Evolutionary conservation across 1,284 basidiomycete genomes (phyloP).

Genomic region (Ceraceosorus guamensis): DNA sequence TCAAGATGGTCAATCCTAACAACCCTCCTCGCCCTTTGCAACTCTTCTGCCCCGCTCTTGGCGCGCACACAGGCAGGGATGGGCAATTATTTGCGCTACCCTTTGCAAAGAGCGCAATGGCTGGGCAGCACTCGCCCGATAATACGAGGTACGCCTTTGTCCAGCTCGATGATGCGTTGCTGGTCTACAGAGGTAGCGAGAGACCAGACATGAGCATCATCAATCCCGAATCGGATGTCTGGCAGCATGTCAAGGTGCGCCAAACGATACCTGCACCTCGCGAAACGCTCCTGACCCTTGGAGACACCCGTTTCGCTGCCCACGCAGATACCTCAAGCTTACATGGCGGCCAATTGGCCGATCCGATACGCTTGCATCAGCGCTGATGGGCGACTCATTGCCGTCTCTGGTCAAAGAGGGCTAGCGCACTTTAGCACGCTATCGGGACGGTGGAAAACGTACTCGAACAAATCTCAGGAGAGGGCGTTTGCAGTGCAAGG

Average conservation of each 20-base stretch:
- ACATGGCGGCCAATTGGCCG: conserved; percentile 88
- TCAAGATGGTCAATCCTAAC: too few species aligned
- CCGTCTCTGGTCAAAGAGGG: conserved; percentile 83
- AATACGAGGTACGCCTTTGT: conserved; percentile 90
- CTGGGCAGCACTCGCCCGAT: conserved; percentile 84
- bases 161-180: conserved; percentile 85
- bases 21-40: too few species aligned
- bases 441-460: conserved; percentile 92
- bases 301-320: conserved; percentile 47
- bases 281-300: conserved; percentile 3
- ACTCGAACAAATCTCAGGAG: conserved; percentile 76
- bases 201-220: conserved; percentile 97
- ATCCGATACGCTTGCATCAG: conserved; percentile 87
- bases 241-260: conserved; percentile 34
- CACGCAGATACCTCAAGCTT: conserved; percentile 83
- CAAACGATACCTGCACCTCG: too few species aligned
- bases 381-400: conserved; percentile 80
- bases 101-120: conserved; percentile 89
- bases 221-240: conserved; percentile 92
- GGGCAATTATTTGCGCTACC: conserved; percentile 74
- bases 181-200: conserved; percentile 94
- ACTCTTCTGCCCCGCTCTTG: too few species aligned
- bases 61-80: too few species aligned
- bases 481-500: conserved; percentile 80
- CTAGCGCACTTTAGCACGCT: conserved; percentile 87